phyloP scores from a whole-genome alignment of 1,284 basidiomycete genomes.

The Xerocomus amazonicus region DNA sequence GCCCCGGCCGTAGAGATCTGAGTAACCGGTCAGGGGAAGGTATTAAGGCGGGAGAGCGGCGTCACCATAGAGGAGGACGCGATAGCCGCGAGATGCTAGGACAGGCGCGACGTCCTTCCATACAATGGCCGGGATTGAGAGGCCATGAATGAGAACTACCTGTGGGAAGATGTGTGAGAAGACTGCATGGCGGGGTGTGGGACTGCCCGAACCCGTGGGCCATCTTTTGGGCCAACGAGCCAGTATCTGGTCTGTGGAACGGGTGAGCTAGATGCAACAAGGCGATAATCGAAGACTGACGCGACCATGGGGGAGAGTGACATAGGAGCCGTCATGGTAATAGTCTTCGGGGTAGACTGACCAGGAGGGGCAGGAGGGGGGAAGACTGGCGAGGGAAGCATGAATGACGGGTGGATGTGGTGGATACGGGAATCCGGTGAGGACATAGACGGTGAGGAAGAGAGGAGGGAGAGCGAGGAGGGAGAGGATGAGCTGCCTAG shows the following conservation, averaged over 20 bases:
- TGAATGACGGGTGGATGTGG: constrained; percentile 48
- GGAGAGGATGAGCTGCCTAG: constrained; percentile 41
- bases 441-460: constrained; percentile 54
- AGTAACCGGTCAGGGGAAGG: constrained; percentile 4
- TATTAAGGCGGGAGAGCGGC: neutral
- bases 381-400: constrained; percentile 56
- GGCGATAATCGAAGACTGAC: constrained; percentile 30
- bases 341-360: constrained; percentile 67
- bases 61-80: constrained; percentile 69
- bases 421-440: constrained; percentile 59
- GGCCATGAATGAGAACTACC: constrained; percentile 74
- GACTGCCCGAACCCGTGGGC: constrained; percentile 50
- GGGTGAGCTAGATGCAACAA: neutral
- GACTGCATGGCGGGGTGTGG: neutral
- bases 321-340: constrained; percentile 64
- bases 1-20: constrained; percentile 76
- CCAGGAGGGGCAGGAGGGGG: constrained; percentile 52
- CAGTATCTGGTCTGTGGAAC: constrained; percentile 60
- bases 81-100: constrained; percentile 61
- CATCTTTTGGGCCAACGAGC: constrained; percentile 67
- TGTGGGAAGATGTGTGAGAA: constrained; percentile 25
- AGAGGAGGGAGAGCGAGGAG: constrained; percentile 58
- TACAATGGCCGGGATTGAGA: constrained; percentile 71
- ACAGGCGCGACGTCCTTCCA: constrained; percentile 69
- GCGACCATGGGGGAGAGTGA: constrained; percentile 55